A percentile compares a stretch with the other conserved stretches of the same genome.
Conservation (phyloP, 192 early-diverging fungal genomes). For the Glomus cerebriforme region DNA sequence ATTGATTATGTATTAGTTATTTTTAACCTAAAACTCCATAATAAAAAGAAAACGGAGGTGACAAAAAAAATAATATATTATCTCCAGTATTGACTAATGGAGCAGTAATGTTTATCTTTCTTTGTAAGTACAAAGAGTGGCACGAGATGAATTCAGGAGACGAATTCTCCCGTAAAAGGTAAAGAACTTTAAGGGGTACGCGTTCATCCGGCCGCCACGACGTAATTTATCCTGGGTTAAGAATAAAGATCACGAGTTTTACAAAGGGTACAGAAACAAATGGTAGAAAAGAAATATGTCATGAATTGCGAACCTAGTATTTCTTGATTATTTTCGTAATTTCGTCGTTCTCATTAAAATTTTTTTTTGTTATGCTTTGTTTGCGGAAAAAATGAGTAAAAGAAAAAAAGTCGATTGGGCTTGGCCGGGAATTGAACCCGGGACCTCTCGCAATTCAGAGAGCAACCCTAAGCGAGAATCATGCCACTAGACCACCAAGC, state of each 20-base stretch:
- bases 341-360: too few species aligned
- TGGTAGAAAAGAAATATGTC: too few species aligned
- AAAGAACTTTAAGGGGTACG: neutral
- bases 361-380: too few species aligned
- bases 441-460: constrained; percentile 23
- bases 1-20: too few species aligned
- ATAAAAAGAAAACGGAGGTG: too few species aligned
- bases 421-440: constrained; percentile 33
- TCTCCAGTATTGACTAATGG: too few species aligned
- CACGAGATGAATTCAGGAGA: neutral
- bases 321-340: too few species aligned
- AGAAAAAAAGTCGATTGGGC: constrained; percentile 17
- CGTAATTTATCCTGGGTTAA: neutral
- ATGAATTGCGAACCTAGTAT: too few species aligned
- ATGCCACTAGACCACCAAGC: constrained; percentile 33
- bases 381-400: neutral
- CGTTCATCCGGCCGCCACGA: neutral
- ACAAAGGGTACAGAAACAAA: too few species aligned
- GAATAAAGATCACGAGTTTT: too few species aligned
- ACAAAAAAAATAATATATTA: too few species aligned
- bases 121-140: neutral
- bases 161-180: neutral
- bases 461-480: constrained; percentile 25
- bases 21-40: too few species aligned
- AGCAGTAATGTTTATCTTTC: neutral